These are phyloP conservation scores for Mycena vitilis DNA, from an alignment of 768 basidiomycete species.

Conservation along the genomic window DNA sequence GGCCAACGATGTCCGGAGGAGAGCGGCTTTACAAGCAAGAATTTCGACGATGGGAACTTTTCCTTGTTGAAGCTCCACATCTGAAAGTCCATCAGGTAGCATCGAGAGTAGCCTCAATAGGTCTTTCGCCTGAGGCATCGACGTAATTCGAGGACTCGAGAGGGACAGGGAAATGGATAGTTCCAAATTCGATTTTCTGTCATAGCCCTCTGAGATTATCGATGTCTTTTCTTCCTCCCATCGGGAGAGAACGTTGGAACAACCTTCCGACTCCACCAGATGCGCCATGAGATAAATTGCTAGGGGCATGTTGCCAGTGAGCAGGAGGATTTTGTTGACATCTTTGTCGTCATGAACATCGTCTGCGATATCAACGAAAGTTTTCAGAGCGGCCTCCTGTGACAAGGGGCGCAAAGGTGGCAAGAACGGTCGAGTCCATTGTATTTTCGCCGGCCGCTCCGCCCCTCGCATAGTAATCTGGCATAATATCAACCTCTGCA, in stretches of 20 bases:
- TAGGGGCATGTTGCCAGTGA: slow-evolving; percentile 2
- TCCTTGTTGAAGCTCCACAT: not conserved
- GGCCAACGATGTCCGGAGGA: not conserved
- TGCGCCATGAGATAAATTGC: slow-evolving; percentile 5
- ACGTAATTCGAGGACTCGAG: not conserved
- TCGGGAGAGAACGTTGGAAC: not conserved
- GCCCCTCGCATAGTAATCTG: slow-evolving; percentile 18
- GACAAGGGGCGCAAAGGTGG: not conserved
- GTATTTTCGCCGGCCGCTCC: slow-evolving; percentile 5
- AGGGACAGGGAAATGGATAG: not conserved
- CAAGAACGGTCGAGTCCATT: not conserved
- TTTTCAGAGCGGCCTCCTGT: not conserved
- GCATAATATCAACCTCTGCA: not conserved
- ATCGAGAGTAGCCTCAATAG: not conserved
- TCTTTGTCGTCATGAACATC: not conserved
- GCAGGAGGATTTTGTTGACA: not conserved
- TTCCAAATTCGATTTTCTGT: not conserved
- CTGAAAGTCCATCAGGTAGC: not conserved
- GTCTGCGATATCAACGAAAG: not conserved
- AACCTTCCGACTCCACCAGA: slow-evolving; percentile 5
- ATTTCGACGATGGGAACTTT: not conserved
- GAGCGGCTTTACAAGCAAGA: not conserved
- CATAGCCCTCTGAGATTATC: not conserved
- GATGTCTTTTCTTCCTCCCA: slow-evolving; percentile 4
- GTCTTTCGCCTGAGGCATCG: not conserved